Conservation (phyloP, 225 moss, liverwort and hornwort genomes). For the Takakia lepidozioides region DNA sequence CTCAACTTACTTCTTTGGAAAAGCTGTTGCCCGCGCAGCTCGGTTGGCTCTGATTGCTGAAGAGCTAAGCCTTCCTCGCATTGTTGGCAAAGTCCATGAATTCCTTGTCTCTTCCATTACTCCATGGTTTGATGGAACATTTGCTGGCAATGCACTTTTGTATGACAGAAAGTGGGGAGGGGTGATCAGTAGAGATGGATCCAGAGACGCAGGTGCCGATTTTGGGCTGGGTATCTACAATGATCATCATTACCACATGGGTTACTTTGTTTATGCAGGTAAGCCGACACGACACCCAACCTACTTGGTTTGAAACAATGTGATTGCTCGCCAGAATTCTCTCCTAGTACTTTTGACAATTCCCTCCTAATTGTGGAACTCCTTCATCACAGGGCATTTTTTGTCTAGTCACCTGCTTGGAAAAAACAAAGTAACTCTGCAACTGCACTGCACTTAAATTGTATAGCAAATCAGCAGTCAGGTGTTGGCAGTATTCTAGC, state of each 20-base stretch:
- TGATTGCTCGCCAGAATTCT: too few relatives aligned
- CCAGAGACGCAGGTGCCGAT: constrained; percentile 69
- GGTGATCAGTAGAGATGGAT: constrained; percentile 67
- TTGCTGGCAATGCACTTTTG: constrained; percentile 58
- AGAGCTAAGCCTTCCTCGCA: constrained; percentile 38
- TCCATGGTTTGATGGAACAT: constrained; percentile 66
- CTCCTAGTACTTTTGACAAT: background rate
- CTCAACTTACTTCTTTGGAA: constrained; percentile 83
- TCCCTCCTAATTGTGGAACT: too few relatives aligned
- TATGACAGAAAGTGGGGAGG: constrained; percentile 90
- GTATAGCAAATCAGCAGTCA: too few relatives aligned
- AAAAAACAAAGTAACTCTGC: too few relatives aligned
- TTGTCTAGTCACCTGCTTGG: too few relatives aligned
- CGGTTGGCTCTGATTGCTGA: constrained; percentile 81
- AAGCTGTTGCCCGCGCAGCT: constrained; percentile 78
- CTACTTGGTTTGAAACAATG: too few relatives aligned
- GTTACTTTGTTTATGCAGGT: constrained; percentile 93
- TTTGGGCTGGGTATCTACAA: constrained; percentile 85
- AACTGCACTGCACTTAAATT: too few relatives aligned
- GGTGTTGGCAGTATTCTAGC: too few relatives aligned
- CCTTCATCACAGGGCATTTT: too few relatives aligned
- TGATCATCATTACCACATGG: constrained; percentile 91
- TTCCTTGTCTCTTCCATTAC: constrained; percentile 58
- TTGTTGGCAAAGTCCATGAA: constrained; percentile 43
- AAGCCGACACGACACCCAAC: background rate